Conservation (phyloP, 2,329 filamentous ascomycete genomes). For the Corniculantispora saksenae region DNA sequence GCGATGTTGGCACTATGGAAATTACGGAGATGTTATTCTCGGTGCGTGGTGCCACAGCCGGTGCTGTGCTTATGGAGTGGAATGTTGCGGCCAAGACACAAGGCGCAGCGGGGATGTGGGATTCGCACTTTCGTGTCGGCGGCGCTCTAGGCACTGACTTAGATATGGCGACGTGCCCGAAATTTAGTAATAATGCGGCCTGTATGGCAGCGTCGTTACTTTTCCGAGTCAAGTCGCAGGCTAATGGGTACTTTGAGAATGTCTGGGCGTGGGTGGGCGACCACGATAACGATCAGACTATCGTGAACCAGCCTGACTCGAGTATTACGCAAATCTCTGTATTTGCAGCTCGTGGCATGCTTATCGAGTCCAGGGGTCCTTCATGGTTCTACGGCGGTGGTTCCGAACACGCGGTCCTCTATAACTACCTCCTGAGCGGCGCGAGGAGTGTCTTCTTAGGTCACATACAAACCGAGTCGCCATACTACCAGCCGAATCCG, state of each 20-base stretch:
- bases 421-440: constrained; percentile 52
- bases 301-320: not conserved
- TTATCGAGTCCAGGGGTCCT: constrained; percentile 33
- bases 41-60: constrained; percentile 66
- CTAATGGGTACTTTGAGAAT: constrained; percentile 53
- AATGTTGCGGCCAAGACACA: constrained; percentile 57
- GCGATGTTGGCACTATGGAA: constrained; percentile 65
- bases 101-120: constrained; percentile 40
- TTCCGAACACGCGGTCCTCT: constrained; percentile 52
- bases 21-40: constrained; percentile 69
- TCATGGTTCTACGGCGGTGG: constrained; percentile 51
- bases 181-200: constrained; percentile 45
- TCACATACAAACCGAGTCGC: constrained; percentile 56
- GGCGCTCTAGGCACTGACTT: constrained; percentile 67
- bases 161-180: constrained; percentile 60
- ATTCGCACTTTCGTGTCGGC: constrained; percentile 55
- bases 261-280: constrained; percentile 70
- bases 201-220: constrained; percentile 62
- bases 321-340: constrained; percentile 31
- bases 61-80: constrained; percentile 72
- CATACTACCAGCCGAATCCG: constrained; percentile 58
- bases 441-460: constrained; percentile 52
- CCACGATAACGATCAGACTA: constrained; percentile 51
- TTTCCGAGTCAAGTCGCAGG: constrained; percentile 44
- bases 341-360: constrained; percentile 38